Percentiles rank a stretch among this genome's conserved stretches.
These are phyloP conservation scores for Yarrowia osloensis DNA, from an alignment of 805 yeast species.

Conservation along the genomic window DNA sequence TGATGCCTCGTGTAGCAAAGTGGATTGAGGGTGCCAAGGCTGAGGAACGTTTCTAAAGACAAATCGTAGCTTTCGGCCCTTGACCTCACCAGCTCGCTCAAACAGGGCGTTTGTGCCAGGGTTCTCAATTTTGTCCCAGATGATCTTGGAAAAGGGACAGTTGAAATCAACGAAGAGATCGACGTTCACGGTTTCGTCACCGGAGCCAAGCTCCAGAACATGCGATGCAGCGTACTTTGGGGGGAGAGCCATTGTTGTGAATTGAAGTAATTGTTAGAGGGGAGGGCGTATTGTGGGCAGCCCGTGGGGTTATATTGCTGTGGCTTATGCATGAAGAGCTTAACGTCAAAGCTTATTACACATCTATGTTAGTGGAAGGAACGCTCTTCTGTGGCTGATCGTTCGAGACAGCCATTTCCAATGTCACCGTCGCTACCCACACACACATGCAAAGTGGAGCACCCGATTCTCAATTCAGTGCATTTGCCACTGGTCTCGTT, in stretches of 20 bases:
- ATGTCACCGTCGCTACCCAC: not conserved
- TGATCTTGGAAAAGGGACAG: slow-evolving; percentile 71
- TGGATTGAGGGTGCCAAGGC: slow-evolving; percentile 86
- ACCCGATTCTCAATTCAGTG: too few species aligned
- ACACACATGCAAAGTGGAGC: not conserved
- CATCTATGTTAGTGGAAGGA: not conserved
- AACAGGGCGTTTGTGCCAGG: slow-evolving; percentile 50
- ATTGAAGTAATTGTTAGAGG: not conserved
- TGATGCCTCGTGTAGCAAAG: slow-evolving; percentile 67
- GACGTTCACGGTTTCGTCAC: slow-evolving; percentile 45
- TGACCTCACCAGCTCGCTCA: slow-evolving; percentile 49
- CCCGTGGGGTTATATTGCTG: slow-evolving; percentile 17
- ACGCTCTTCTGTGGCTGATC: not conserved
- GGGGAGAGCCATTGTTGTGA: slow-evolving; percentile 34
- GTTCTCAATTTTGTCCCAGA: slow-evolving; percentile 56
- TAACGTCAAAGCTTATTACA: not conserved
- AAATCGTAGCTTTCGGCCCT: slow-evolving; percentile 56
- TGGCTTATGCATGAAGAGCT: slow-evolving; percentile 3
- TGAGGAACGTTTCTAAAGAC: slow-evolving; percentile 75
- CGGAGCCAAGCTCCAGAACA: slow-evolving; percentile 34
- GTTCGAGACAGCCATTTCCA: not conserved
- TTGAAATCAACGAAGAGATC: slow-evolving; percentile 71
- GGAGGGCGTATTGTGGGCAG: not conserved
- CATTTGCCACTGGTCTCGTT: too few species aligned
- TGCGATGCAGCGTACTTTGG: slow-evolving; percentile 34